Base-by-base conservation (phyloP, 2,329 filamentous ascomycete genomes). In the Exophiala lecanii-corni region DNA sequence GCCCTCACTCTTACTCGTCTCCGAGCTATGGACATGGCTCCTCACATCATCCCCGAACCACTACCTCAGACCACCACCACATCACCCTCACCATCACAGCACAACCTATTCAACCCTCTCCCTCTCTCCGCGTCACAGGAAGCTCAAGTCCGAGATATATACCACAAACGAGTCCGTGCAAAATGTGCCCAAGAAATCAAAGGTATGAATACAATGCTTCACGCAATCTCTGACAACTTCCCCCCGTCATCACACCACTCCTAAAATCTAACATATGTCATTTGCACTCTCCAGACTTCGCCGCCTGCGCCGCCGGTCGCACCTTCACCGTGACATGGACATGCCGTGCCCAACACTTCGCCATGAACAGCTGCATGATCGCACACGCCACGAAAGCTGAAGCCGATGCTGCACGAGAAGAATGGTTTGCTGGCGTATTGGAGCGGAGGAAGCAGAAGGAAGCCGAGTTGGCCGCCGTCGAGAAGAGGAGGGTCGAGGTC, bases 281-380 rank as follows among this genome's bases (percentile, higher is more conserved):
- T n/a, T n/a, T 20, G 18, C 9, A 32, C 35, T 20, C 19, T 18
- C 39, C 56, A 96, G 91, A 85, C 49, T 98, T 98, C 63, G 92
- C 92, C 45, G 81, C 84, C 55, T 98, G 92, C 74, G 89, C 89
- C 40, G 75, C 83, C 37, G 82, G 84, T 61, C 85, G 87, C 53
- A 97, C 89, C 4, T 79, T 97, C 57, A 89, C 83, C 43, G 85
- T 92, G 45, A 84, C 89, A 9, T 96, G 92, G 73, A 78, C 81
- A 40, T 98, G 92, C 71, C 83, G 88, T 41, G 68, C 75, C 36
- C 76, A 89, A 60, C 84, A 89, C 58, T 81, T 83, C 50, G 74
- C 76, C 25, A 98, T 98, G 92, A 98, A 98, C 69, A 75, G 72
- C 49, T 98, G 92, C 71, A 96, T 98, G 89, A 75, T 89, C 55